Conservation (phyloP, 83 land plant genomes). For the Diphasiastrum complanatum region DNA sequence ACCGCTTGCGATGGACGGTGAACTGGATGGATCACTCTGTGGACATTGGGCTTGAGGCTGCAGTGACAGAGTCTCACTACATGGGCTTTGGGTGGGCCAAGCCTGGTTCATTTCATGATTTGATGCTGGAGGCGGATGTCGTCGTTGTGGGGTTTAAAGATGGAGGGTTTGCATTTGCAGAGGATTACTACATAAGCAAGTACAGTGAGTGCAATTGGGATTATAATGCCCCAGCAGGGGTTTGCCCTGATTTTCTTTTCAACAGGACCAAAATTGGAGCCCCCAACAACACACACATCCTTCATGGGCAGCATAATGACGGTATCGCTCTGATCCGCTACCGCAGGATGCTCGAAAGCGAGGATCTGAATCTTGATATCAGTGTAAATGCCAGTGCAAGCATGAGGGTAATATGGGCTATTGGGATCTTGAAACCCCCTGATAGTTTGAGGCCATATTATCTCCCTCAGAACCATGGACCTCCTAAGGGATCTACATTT, state of each 20-base stretch:
- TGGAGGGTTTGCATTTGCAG: conserved; percentile 64
- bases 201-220: conserved; percentile 73
- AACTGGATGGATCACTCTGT: conserved; percentile 32
- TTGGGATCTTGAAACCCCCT: conserved; percentile 69
- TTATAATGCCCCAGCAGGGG: conserved; percentile 50
- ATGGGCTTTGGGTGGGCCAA: conserved; percentile 98
- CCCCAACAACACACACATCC: conserved; percentile 49
- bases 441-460: conserved; percentile 62
- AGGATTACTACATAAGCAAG: conserved; percentile 73
- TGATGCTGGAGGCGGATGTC: conserved; percentile 78
- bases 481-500: conserved; percentile 32
- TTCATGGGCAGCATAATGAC: conserved; percentile 84
- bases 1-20: conserved; percentile 75
- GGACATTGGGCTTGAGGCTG: conserved; percentile 86
- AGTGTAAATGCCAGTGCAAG: conserved; percentile 39
- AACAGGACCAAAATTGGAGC: conserved; percentile 34
- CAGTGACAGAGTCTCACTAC: conserved; percentile 47
- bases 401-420: conserved; percentile 89
- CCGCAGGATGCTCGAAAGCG: conserved; percentile 43
- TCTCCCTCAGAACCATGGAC: conserved; percentile 86
- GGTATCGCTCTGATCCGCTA: conserved; percentile 83
- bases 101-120: conserved; percentile 27
- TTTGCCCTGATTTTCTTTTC: conserved; percentile 82
- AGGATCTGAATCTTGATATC: conserved; percentile 60
- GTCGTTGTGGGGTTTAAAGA: conserved; percentile 74